Base-by-base conservation (phyloP, 164 flowering plant species). In the Nymphaea thermarum region DNA sequence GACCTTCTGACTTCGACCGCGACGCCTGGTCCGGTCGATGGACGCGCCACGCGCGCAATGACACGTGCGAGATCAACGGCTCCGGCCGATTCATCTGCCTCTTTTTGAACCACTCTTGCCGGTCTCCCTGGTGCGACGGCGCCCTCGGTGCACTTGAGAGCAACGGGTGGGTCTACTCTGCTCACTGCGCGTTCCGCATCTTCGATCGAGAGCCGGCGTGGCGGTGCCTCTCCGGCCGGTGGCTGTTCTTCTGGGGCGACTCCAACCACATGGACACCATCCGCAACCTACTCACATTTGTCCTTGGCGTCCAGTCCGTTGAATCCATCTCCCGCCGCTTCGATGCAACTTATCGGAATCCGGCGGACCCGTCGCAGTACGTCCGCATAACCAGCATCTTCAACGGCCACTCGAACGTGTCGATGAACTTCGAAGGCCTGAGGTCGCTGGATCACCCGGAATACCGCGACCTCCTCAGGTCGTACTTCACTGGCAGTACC, bases 191-290 rank as follows among this genome's bases (percentile, higher is more conserved):
- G 2, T 95, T 92, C 67, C 73, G 66, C 63, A 55, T 95, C 47
- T 89, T 82, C 64, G 62, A 82, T 0, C 66, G 78, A 3, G 80
- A 80, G 47, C 73, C 83, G 3, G 97, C 99, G 15, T 95, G 99
- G 99, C 72, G 84, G 41, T 95, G 99, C 77, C 74, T 95, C 72
- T 80, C 76, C 51, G 75, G 79, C 60, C 65, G 89, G 5, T 95
- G 99, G 98, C 79, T 95, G 45, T 95, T 95, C 91, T 95, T 91
- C 78, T 95, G 98, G 99, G 99, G 99, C 4, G 99, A 95, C 71
- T 95, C 99, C 4, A 95, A 95, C 75, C 99, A 95, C 64, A 95
- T 93, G 3, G 99, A 95, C 66, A 82, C 98, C 0, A 80, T 90
- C 42, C 75, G 98, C 15, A 92, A 92, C 83, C 80, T 92, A 43